A percentile compares a stretch with the other conserved stretches of the same genome.
Evolutionary conservation across 495 filamentous ascomycete genomes (phyloP).

Genomic region (Talaromyces proteolyticus): DNA sequence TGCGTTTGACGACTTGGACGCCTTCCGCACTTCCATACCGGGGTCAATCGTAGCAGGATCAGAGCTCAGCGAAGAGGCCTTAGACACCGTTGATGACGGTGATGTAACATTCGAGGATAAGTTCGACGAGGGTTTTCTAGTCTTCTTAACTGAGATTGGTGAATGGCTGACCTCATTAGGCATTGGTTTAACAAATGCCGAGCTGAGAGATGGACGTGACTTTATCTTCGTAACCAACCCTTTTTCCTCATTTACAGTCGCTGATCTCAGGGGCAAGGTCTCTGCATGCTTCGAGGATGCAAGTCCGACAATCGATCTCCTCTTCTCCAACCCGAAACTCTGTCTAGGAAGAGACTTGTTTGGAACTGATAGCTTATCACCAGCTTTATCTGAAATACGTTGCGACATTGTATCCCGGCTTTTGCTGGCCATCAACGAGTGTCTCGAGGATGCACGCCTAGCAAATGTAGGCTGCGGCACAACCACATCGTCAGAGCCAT

Average conservation of each 20-base stretch:
- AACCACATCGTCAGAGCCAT: constrained; percentile 4
- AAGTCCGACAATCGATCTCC: constrained; percentile 24
- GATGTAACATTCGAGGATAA: constrained; percentile 18
- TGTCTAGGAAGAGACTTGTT: constrained; percentile 19
- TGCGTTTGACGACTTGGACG: constrained; percentile 68
- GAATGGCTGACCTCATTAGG: constrained; percentile 33
- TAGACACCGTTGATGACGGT: constrained; percentile 26
- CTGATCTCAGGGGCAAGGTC: constrained; percentile 21
- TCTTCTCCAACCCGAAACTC: constrained; percentile 15
- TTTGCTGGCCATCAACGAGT: constrained; percentile 1
- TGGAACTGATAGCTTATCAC: constrained; percentile 19
- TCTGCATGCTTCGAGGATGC: constrained; percentile 20
- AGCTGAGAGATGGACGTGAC: constrained; percentile 49
- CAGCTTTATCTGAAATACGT: not conserved
- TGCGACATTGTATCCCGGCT: not conserved
- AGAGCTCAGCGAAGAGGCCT: constrained; percentile 22
- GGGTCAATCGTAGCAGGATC: constrained; percentile 13
- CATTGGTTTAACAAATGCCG: constrained; percentile 47
- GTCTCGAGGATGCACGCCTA: constrained; percentile 1
- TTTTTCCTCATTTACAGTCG: constrained; percentile 40
- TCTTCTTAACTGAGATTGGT: constrained; percentile 44
- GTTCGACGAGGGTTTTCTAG: constrained; percentile 26
- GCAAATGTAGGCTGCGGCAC: not conserved
- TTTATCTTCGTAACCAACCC: constrained; percentile 42
- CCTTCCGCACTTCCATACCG: constrained; percentile 32